These are phyloP conservation scores for Lizonia empirigonia DNA, from an alignment of 2,329 filamentous ascomycete species.

Conservation along the genomic window DNA sequence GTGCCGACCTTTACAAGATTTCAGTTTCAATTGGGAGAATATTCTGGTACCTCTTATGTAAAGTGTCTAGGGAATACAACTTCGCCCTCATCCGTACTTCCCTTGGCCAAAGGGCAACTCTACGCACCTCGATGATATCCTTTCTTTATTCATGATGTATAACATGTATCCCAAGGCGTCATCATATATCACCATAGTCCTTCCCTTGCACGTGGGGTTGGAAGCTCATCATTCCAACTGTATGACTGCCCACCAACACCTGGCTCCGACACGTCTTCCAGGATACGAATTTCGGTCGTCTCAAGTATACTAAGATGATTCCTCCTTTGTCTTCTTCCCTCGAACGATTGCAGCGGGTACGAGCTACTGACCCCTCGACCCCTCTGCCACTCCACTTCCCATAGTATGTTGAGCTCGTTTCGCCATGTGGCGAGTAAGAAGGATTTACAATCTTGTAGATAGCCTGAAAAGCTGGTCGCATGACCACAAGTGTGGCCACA, in stretches of 20 bases:
- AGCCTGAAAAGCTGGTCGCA: slow-evolving; percentile 14
- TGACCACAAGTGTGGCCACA: slow-evolving; percentile 17
- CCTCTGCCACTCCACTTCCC: slow-evolving; percentile 4
- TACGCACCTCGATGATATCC: no score
- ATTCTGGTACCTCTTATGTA: no score
- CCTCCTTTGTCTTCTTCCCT: neutral
- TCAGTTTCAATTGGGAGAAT: no score
- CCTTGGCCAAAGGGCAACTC: no score
- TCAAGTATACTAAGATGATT: slow-evolving; percentile 17
- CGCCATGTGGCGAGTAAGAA: neutral
- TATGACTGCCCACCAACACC: neutral
- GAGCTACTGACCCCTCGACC: neutral
- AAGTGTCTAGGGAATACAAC: no score
- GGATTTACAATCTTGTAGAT: slow-evolving; percentile 1
- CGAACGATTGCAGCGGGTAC: slow-evolving; percentile 4
- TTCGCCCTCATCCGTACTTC: no score
- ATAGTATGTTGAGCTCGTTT: slow-evolving; percentile 5
- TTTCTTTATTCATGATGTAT: no score
- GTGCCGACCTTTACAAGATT: no score
- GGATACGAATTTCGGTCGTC: slow-evolving; percentile 12
- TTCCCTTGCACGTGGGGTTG: no score
- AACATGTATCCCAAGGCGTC: no score
- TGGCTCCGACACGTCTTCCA: slow-evolving; percentile 1
- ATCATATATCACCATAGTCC: no score
- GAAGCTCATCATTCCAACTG: no score